Evolutionary conservation across 2,329 filamentous ascomycete genomes (phyloP), one percentile per base, ranked within the genome.

Genomic region (Ophiostoma triangulosporum): DNA sequence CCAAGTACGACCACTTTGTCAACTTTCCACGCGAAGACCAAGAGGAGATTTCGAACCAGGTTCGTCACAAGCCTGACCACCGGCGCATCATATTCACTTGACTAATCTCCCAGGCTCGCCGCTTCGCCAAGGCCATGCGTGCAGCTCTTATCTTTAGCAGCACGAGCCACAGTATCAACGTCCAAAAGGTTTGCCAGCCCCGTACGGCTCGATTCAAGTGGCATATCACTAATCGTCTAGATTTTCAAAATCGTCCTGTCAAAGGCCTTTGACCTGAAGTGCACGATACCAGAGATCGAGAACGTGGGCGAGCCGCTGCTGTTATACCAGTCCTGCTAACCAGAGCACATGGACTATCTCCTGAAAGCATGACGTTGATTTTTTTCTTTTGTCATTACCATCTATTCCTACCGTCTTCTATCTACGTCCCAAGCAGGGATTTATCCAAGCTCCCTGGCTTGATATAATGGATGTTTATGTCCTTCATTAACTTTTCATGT

Each of bases 221-320:
- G n/a, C 29, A 20, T 20, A 8, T 6, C 3, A 14, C 32, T 45
- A 49, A 57, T 57, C 31, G 3, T 29, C 33, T 55, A 97, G 91
- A 98, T 98, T 65, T 98, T 98, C 80, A 98, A 98, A 70, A 98
- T 98, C 62, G 93, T 98, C 55, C 78, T 98, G 24, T 95, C 91
- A 59, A 98, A 98, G 71, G 93, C 93, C 2, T 98, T 98, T 66
- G 93, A 98, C 68, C 78, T 98, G 55, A 96, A 96, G 69, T 98
- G 93, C 74, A 98, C 93, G 29, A 97, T 98, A 65, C 93, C 93
- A 48, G 93, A 98, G 70, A 97, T 98, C 69, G 91, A 96, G 71
- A 94, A 97, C 67, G 85, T 96, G 54, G 93, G 93, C 70, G 93
- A 98, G 70, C 93, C 93, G 22, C 76, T 98, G 50, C 77, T 98